Base-by-base conservation (phyloP, 2,329 filamentous ascomycete genomes). In the Trichoderma atrobrunneum region DNA sequence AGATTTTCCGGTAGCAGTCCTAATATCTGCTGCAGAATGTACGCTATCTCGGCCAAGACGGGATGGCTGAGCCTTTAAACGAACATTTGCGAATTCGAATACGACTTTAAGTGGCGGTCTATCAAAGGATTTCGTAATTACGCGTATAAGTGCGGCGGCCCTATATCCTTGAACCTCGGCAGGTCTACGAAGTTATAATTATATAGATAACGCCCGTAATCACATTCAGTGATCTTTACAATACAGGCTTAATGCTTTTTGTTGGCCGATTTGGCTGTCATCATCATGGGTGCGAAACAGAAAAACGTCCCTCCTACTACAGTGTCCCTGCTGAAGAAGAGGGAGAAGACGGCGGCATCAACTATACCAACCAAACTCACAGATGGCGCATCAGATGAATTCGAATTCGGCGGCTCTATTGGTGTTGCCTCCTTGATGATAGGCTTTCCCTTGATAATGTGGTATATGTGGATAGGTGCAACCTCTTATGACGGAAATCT, bases 381-480 rank as follows among this genome's bases (percentile, higher is more conserved):
- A 54, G 48, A 54, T 54, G 48, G 48, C 48, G 48, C 48, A 14
- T 90, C 88, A 2, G 89, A 87, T 74, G 84, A 88, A 74, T 88
- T 89, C 76, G 96, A 99, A 80, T 99, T 98, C 79, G 95, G 95
- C 74, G 96, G 96, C 72, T 91, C 93, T 3, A 80, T 87, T n/a
- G 95, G 96, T 70, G 92, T 95, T 56, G 83, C 88, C 18, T 85
- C 88, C 76, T 94, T 98, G 89, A 98, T 98, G 94, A 87, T 94
- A 74, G 90, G 92, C 60, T 99, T 98, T 83, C 96, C 96, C n/a
- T 74, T 91, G 43, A 87, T 99, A 77, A 98, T 98, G 95, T 98
- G 93, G 88, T 98, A 98, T 85, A 97, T 98, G 95, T 98, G 95
- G 95, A 91, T 97, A 81, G 96, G 96, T 67, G 93, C 95, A 34